phyloP scores from a whole-genome alignment of 1,139 yeast genomes.

The Protomyces macrosporus region DNA sequence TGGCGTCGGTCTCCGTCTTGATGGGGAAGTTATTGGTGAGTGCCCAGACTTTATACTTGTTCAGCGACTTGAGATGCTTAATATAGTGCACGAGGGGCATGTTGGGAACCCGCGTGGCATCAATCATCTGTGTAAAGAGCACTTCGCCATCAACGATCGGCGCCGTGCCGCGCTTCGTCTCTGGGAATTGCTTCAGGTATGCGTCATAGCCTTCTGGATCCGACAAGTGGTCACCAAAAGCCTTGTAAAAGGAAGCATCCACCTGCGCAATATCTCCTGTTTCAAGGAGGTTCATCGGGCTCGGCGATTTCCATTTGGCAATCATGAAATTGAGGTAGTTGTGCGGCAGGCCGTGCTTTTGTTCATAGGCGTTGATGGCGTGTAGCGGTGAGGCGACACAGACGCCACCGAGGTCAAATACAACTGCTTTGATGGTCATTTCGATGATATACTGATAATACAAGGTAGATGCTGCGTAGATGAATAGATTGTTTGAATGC shows the following conservation, averaged over 20 bases:
- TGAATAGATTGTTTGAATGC: no score
- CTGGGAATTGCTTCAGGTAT: constrained; percentile 2
- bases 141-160: constrained; percentile 11
- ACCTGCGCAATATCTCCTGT: constrained; percentile 3
- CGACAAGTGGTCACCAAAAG: constrained; percentile 11
- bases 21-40: constrained; percentile 22
- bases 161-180: neutral
- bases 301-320: constrained; percentile 24
- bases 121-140: constrained; percentile 9
- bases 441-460: neutral
- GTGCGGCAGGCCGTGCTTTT: constrained; percentile 8
- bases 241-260: constrained; percentile 1
- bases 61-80: neutral
- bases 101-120: constrained; percentile 12
- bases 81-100: neutral
- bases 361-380: constrained; percentile 20
- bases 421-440: constrained; percentile 20
- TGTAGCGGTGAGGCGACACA: constrained; percentile 24
- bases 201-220: constrained; percentile 22
- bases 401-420: constrained; percentile 23
- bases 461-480: no score
- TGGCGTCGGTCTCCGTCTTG: constrained; percentile 2
- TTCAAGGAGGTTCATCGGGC: constrained; percentile 18
- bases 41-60: constrained; percentile 24
- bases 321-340: constrained; percentile 24